Evolutionary conservation across 2,329 filamentous ascomycete species (phyloP).

Genomic region (Neurospora crassa): DNA sequence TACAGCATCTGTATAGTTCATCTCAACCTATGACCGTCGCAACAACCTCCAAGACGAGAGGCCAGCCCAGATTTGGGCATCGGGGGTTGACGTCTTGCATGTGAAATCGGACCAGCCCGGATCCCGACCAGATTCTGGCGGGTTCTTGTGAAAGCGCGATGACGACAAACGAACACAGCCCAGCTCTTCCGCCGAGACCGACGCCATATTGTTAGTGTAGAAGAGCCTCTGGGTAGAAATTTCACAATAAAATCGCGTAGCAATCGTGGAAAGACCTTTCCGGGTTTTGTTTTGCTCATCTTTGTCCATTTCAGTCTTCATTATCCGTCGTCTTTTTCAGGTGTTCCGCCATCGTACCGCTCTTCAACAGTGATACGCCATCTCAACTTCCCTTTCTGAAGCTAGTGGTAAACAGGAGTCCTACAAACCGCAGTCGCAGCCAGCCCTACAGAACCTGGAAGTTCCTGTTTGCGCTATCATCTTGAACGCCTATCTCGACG

Average conservation of each 20-base stretch:
- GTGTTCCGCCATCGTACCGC: neutral
- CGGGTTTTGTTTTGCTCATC: neutral
- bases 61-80: neutral
- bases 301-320: neutral
- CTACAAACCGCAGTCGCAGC: neutral
- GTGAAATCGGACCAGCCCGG: slow-evolving; percentile 4
- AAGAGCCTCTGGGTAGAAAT: neutral
- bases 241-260: neutral
- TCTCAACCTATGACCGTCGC: neutral
- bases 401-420: neutral
- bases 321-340: neutral
- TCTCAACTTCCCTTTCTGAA: neutral
- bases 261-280: neutral
- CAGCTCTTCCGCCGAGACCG: neutral
- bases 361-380: neutral
- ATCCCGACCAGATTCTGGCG: slow-evolving; percentile 1
- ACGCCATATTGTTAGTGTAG: neutral
- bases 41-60: neutral
- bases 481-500: neutral
- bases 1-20: neutral
- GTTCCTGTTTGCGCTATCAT: neutral
- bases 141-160: slow-evolving; percentile 6
- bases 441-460: neutral
- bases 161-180: slow-evolving; percentile 11
- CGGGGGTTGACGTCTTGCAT: slow-evolving; percentile 5